Evolutionary conservation across 2,329 filamentous ascomycete genomes (phyloP).

Genomic region (Pyricularia pennisetigena): DNA sequence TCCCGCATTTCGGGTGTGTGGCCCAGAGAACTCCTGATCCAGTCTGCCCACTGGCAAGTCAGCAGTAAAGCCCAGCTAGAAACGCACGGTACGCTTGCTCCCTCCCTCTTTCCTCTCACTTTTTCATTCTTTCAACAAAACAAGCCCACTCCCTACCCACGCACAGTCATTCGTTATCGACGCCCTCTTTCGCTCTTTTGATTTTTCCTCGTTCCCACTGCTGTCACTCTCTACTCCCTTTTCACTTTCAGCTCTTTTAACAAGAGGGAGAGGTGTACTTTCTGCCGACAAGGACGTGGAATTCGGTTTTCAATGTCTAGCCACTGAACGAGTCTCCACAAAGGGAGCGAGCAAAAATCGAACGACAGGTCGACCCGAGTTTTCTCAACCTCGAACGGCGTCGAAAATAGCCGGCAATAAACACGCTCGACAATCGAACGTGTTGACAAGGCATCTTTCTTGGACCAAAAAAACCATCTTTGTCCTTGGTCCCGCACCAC

Average conservation of each 20-base stretch:
- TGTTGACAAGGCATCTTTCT: neutral
- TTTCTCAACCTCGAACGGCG: neutral
- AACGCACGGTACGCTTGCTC: neutral
- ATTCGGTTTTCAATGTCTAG: conserved; percentile 3
- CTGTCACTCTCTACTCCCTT: conserved; percentile 1
- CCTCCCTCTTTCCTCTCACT: conserved; percentile 2
- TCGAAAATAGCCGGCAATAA: neutral
- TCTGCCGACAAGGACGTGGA: neutral
- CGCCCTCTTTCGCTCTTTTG: neutral
- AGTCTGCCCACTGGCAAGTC: neutral
- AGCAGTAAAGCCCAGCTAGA: neutral
- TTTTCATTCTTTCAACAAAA: conserved; percentile 2
- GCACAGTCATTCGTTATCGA: conserved; percentile 4
- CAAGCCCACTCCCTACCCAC: neutral
- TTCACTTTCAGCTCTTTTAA: neutral
- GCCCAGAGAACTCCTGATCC: conserved; percentile 3
- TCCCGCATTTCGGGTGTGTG: neutral
- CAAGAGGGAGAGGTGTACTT: neutral
- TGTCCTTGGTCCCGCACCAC: neutral
- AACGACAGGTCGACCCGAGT: neutral
- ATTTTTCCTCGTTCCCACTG: neutral
- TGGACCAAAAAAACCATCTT: neutral
- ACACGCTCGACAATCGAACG: neutral
- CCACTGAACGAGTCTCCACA: conserved; percentile 5
- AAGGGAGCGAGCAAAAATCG: conserved; percentile 3